Conservation (phyloP, 75 land plant genomes). For the Azolla pinnata region DNA sequence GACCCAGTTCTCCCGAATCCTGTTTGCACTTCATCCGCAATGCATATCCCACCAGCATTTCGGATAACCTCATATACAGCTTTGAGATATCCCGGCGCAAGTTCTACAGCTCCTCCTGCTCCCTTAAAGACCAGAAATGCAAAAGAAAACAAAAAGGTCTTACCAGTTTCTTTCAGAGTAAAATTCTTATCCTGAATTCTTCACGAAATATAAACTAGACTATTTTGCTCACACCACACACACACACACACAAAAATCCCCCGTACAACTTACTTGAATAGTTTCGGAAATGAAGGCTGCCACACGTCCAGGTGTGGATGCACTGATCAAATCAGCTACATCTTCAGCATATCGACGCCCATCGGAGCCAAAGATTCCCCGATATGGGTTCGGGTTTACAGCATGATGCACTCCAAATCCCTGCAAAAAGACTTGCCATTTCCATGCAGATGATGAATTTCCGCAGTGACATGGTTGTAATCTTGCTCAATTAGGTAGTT, state of each 20-base stretch:
- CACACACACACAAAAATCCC: not conserved
- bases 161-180: no score
- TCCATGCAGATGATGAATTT: no score
- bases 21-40: constrained; percentile 91
- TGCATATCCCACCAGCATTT: constrained; percentile 82
- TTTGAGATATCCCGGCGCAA: constrained; percentile 81
- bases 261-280: constrained; percentile 50
- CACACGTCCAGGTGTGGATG: constrained; percentile 71
- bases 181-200: no score
- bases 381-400: constrained; percentile 86
- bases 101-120: constrained; percentile 84
- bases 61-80: constrained; percentile 63
- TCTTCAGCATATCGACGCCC: constrained; percentile 66
- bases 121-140: constrained; percentile 35
- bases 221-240: not conserved
- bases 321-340: constrained; percentile 75
- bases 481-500: no score
- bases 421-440: constrained; percentile 21
- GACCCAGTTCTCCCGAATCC: constrained; percentile 89
- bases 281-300: constrained; percentile 99
- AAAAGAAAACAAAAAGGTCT: no score
- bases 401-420: constrained; percentile 95
- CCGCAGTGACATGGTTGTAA: no score
- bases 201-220: no score
- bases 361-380: constrained; percentile 78